phyloP scores from a whole-genome alignment of 495 filamentous ascomycete species.

The Glonium stellatum region DNA sequence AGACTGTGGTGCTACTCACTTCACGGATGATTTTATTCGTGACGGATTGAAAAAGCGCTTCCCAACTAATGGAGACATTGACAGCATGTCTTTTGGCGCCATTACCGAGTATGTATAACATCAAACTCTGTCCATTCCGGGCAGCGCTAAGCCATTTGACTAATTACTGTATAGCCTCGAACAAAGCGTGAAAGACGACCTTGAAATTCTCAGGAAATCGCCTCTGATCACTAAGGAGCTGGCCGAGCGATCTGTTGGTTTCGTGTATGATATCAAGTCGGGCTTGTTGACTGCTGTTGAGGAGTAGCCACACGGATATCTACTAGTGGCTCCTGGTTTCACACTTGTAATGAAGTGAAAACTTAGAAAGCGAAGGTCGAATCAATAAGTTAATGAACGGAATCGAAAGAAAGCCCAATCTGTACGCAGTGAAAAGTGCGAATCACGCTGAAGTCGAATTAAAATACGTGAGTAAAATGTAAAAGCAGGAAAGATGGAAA shows the following conservation, averaged over 20 bases:
- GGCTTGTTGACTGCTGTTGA: neutral
- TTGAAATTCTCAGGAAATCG: neutral
- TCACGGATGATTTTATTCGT: neutral
- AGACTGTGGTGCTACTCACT: neutral
- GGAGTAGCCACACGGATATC: too few species aligned
- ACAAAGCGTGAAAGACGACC: neutral
- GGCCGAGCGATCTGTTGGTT: neutral
- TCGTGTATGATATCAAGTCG: neutral
- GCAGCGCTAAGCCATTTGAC: neutral
- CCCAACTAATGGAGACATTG: neutral
- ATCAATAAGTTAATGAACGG: too few species aligned
- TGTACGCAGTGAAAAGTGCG: too few species aligned
- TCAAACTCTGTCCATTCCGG: neutral
- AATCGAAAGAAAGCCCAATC: too few species aligned
- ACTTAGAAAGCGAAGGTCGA: too few species aligned
- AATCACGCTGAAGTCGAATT: too few species aligned
- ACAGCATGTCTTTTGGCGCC: neutral
- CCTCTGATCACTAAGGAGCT: neutral
- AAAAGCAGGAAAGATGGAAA: too few species aligned
- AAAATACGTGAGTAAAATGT: too few species aligned
- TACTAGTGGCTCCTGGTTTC: too few species aligned
- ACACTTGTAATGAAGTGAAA: too few species aligned
- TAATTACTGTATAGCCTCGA: neutral
- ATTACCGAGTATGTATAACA: neutral
- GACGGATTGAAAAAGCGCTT: neutral